Base-by-base conservation (phyloP, 2,329 filamentous ascomycete genomes). In the Meredithiella fracta region DNA sequence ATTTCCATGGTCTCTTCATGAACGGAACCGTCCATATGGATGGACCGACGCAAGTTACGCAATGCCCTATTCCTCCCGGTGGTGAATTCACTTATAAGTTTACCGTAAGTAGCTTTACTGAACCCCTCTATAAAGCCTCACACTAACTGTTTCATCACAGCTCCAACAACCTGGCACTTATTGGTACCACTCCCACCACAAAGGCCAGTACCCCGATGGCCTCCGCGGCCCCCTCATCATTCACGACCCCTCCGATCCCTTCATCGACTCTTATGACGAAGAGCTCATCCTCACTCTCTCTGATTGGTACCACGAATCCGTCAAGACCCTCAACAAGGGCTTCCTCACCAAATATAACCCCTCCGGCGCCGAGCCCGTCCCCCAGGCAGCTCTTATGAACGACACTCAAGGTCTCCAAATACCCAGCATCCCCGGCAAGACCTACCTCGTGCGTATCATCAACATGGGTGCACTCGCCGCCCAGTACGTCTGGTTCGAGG, bases 121-220 rank as follows among this genome's bases (percentile, higher is more conserved):
- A 23, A 15, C 14, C 11, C 3, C 23, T 17, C 2, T 4, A 6
- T 8, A 38, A 22, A 25, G 8, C 54, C 37, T 47, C 8, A 38
- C 23, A 31, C 51, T 57, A 34, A 51, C 31, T 34, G 15, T 11
- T n/a, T 22, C 38, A 42, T 20, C 17, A 15, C 54, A 51, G 44
- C 20, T 47, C 6, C 64, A 79, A 51, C 83, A 86, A 69, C 74
- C 81, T 0, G 85, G 85, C 26, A 86, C 83, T 1, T 89, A 86
- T 66, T 89, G 85, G 85, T 90, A 89, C 61, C 83, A 87, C 65
- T 83, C 80, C 3, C 83, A 87, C 64, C 73, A 74, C 22, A 72
- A 73, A 59, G 80, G 75, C 23, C 82, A 85, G 64, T 86, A 86
- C 60, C 82, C 83, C 1, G 83, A 87, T 64, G 83, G 83, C 9